Base-by-base conservation (phyloP, 208 protist species). In the Porcisia hertigi region DNA sequence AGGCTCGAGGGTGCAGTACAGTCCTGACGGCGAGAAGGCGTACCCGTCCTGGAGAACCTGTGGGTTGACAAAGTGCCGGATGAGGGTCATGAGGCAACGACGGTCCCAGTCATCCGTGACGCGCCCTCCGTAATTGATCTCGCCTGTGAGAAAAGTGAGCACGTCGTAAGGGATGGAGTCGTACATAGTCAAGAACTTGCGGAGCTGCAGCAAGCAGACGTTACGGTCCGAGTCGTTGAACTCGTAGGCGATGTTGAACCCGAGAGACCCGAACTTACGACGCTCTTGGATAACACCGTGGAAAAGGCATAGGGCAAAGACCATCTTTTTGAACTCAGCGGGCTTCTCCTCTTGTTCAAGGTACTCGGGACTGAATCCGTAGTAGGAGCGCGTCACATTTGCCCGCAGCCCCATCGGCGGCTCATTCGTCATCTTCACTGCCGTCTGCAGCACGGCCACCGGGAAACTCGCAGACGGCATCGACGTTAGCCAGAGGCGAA, bases 351-450 rank as follows among this genome's bases (percentile, higher is more conserved):
- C 82, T 67, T 92, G 87, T 64, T 97, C 90, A 36, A 99, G 86
- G 80, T 96, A 90, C 69, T 95, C 92, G 59, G 95, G 87, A 69
- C 92, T 92, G 77, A 98, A 92, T 73, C 83, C 86, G 80, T 92
- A 96, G 87, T 98, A 99, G 18, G 97, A 98, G 12, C 97, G 87
- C 23, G 96, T 93, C 65, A 99, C 85, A 83, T 99, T 99, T 5
- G 97, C 92, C 55, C 98, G 94, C 54, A 99, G 85, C 16, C 98
- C 98, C 89, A 97, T 98, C 39, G 99, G 99, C n/a, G 99, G 98
- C 87, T 99, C 99, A 82, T 99, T 99, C 34, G 99, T 99, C 95
- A 99, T 98, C 90, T 99, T 99, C 70, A 99, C 93, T 30, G 97
- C 88, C 62, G 97, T 98, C 82, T 99, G 98, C 82, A 99, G 86